These are phyloP conservation scores for Teratosphaeriaceae sp. DNA, from an alignment of 2,329 filamentous ascomycete species.

Conservation along the genomic window DNA sequence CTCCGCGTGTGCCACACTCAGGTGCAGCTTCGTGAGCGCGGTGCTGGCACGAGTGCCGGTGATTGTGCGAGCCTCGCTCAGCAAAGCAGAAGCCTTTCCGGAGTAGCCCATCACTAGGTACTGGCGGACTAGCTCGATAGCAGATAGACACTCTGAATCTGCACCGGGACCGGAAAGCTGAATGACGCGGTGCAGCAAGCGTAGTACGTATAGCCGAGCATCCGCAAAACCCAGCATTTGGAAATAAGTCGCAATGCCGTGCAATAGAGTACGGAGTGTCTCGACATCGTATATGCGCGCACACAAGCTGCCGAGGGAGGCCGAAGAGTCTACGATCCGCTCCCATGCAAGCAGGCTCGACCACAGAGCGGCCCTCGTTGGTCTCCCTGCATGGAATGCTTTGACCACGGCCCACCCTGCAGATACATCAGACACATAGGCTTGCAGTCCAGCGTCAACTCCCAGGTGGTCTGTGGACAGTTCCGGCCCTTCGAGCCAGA, in stretches of 20 bases:
- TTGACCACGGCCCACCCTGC: constrained; percentile 34
- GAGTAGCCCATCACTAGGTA: constrained; percentile 56
- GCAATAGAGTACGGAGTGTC: constrained; percentile 45
- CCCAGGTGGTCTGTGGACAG: constrained; percentile 12
- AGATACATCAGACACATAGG: constrained; percentile 30
- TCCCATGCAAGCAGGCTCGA: constrained; percentile 33
- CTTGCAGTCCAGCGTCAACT: constrained; percentile 29
- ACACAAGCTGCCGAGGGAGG: constrained; percentile 34
- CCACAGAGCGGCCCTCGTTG: constrained; percentile 22
- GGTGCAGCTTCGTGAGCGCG: constrained; percentile 41
- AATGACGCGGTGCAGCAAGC: constrained; percentile 9
- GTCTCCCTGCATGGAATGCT: constrained; percentile 33
- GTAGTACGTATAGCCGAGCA: constrained; percentile 10
- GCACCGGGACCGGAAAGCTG: neutral
- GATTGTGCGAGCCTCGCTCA: constrained; percentile 54
- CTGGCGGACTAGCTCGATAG: constrained; percentile 42
- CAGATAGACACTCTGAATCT: neutral
- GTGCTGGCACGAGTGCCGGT: constrained; percentile 35
- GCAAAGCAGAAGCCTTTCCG: constrained; percentile 48
- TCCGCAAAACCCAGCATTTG: constrained; percentile 51
- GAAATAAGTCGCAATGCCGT: constrained; percentile 51
- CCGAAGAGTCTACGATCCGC: constrained; percentile 26
- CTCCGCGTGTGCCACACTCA: constrained; percentile 16
- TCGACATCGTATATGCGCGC: constrained; percentile 45
- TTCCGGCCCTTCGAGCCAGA: constrained; percentile 6